These are phyloP conservation scores for Plenodomus biglobosus DNA, from an alignment of 2,329 filamentous ascomycete species.

Conservation along the genomic window DNA sequence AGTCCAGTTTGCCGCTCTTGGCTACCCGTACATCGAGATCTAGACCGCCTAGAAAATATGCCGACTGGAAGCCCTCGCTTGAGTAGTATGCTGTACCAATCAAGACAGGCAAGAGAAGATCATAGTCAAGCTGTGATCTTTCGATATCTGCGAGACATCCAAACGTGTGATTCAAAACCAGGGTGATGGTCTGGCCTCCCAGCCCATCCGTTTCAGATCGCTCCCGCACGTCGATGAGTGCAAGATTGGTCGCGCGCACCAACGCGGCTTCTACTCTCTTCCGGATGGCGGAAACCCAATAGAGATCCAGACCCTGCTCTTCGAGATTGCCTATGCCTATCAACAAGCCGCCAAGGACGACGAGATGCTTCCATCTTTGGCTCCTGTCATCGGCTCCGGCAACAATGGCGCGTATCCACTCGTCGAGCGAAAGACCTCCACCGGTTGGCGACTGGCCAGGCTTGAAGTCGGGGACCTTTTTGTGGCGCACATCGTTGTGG, in stretches of 20 bases:
- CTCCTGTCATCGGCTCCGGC: slow-evolving; percentile 63
- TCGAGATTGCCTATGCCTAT: slow-evolving; percentile 64
- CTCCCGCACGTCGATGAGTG: slow-evolving; percentile 60
- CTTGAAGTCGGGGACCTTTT: slow-evolving; percentile 28
- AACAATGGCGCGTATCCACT: slow-evolving; percentile 62
- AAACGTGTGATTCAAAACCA: slow-evolving; percentile 77
- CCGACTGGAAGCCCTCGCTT: slow-evolving; percentile 72
- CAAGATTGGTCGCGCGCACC: slow-evolving; percentile 74
- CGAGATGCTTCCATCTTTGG: slow-evolving; percentile 76
- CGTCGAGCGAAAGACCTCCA: slow-evolving; percentile 55
- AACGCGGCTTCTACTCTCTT: slow-evolving; percentile 72
- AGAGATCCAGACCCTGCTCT: slow-evolving; percentile 56
- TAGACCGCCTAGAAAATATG: slow-evolving; percentile 71
- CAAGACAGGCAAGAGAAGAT: slow-evolving; percentile 68
- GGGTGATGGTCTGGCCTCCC: slow-evolving; percentile 56
- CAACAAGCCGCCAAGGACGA: slow-evolving; percentile 77
- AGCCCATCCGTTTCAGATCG: slow-evolving; percentile 55
- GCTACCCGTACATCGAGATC: slow-evolving; percentile 65
- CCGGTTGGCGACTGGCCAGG: slow-evolving; percentile 37
- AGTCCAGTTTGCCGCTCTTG: slow-evolving; percentile 58
- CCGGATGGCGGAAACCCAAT: slow-evolving; percentile 63
- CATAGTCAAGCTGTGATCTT: slow-evolving; percentile 63
- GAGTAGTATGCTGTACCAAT: slow-evolving; percentile 69
- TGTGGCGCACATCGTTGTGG: slow-evolving; percentile 41
- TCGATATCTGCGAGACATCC: slow-evolving; percentile 66